These are phyloP conservation scores for Penicillium decumbens DNA, from an alignment of 2,329 filamentous ascomycete genomes.

Conservation along the genomic window DNA sequence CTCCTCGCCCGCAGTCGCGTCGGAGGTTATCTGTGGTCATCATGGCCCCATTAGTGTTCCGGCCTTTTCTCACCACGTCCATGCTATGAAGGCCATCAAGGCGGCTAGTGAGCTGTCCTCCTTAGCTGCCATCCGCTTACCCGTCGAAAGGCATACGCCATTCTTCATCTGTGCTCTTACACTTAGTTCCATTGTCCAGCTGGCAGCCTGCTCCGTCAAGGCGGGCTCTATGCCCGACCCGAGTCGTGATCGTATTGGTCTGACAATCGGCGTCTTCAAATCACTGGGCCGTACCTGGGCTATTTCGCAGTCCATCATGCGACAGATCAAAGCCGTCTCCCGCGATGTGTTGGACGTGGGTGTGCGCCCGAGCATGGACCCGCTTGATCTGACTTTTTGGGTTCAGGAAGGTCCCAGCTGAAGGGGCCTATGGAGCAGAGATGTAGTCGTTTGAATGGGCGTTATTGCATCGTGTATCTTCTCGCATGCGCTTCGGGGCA, in stretches of 20 bases:
- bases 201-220: constrained; percentile 67
- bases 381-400: constrained; percentile 37
- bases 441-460: not conserved
- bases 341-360: constrained; percentile 59
- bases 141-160: constrained; percentile 69
- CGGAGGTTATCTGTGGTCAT: constrained; percentile 48
- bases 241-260: constrained; percentile 63
- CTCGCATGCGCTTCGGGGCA: not conserved
- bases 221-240: constrained; percentile 56
- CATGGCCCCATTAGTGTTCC: constrained; percentile 37
- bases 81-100: constrained; percentile 75
- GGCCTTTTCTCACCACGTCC: constrained; percentile 44
- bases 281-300: constrained; percentile 67
- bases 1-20: constrained; percentile 49
- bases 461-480: not conserved
- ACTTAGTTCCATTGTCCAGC: constrained; percentile 72
- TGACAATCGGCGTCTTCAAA: constrained; percentile 73
- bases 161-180: constrained; percentile 80
- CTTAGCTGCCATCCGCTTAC: constrained; percentile 56
- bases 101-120: constrained; percentile 75
- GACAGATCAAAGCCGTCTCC: constrained; percentile 73
- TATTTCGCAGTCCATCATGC: constrained; percentile 64
- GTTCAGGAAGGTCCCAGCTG: constrained; percentile 26
- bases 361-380: constrained; percentile 34
- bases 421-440: not conserved